Evolutionary conservation across 2,329 filamentous ascomycete genomes (phyloP).

Genomic region (Aspergillus pseudoviridinutans): DNA sequence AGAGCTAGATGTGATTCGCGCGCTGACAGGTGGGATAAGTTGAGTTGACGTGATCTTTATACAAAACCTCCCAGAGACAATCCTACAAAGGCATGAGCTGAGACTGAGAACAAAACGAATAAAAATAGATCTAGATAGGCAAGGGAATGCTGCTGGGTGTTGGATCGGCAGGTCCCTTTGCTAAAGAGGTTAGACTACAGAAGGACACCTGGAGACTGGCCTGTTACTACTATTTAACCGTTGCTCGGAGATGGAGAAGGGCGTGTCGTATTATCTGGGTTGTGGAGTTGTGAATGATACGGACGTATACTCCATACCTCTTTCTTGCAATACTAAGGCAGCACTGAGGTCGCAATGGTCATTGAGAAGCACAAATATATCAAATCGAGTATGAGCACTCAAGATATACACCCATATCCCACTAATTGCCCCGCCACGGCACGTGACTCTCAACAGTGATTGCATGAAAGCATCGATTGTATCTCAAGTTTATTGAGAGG

Average conservation of each 20-base stretch:
- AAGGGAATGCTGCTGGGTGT: neutral
- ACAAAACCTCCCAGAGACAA: too few relatives aligned
- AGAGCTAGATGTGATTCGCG: neutral
- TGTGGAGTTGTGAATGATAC: neutral
- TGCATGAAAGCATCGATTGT: neutral
- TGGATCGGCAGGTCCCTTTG: constrained; percentile 4
- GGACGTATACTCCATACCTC: neutral
- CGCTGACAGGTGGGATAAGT: neutral
- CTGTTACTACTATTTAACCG: neutral
- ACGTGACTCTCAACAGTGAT: neutral
- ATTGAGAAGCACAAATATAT: neutral
- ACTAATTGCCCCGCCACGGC: neutral
- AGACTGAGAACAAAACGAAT: neutral
- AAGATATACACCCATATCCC: neutral
- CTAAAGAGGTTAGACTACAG: neutral
- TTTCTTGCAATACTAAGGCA: neutral
- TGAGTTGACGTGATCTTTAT: neutral
- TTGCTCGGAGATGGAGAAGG: neutral
- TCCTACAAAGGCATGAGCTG: neutral
- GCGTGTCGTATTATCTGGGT: neutral
- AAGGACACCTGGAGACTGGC: neutral
- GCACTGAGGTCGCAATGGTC: neutral
- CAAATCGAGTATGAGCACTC: neutral
- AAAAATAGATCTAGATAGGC: neutral
- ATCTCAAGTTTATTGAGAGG: neutral